Percentiles rank a stretch among this genome's conserved stretches.
Evolutionary conservation across 116 monocot species (phyloP).

Genomic region (Iris pallida): DNA sequence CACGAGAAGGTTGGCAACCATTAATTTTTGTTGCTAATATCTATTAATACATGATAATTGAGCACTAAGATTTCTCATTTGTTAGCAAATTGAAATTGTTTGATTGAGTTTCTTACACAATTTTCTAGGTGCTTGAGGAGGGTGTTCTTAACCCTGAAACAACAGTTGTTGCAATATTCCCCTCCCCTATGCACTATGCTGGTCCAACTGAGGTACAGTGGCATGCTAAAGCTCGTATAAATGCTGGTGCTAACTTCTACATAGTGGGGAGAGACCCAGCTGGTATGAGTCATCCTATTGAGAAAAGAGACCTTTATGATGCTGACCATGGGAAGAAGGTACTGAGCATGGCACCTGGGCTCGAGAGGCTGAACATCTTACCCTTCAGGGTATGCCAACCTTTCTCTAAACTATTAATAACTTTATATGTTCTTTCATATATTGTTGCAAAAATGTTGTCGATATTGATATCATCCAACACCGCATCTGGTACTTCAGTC

Average conservation of each 20-base stretch:
- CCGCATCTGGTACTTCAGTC: no score
- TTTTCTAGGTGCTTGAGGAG: constrained; percentile 73
- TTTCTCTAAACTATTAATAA: background rate
- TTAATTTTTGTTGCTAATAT: no score
- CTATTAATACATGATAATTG: no score
- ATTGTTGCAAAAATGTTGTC: no score
- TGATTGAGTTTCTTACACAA: background rate
- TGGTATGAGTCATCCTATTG: constrained; percentile 76
- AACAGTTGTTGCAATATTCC: constrained; percentile 81
- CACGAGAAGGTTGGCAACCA: constrained; percentile 67
- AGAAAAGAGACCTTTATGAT: constrained; percentile 83
- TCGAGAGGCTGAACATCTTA: constrained; percentile 85
- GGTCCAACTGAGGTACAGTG: constrained; percentile 96
- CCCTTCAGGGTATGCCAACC: constrained; percentile 72
- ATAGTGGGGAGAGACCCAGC: constrained; percentile 94
- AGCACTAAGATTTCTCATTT: no score
- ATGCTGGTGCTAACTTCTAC: constrained; percentile 94
- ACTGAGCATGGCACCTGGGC: constrained; percentile 84
- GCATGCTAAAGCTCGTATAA: constrained; percentile 88
- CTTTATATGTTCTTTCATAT: no score
- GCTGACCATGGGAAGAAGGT: constrained; percentile 93
- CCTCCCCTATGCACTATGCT: constrained; percentile 87
- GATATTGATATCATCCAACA: no score
- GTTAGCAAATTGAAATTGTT: no score
- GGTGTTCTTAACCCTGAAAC: constrained; percentile 90